Conservation (phyloP, 225 moss, liverwort and hornwort genomes). For the Antitrichia curtipendula region DNA sequence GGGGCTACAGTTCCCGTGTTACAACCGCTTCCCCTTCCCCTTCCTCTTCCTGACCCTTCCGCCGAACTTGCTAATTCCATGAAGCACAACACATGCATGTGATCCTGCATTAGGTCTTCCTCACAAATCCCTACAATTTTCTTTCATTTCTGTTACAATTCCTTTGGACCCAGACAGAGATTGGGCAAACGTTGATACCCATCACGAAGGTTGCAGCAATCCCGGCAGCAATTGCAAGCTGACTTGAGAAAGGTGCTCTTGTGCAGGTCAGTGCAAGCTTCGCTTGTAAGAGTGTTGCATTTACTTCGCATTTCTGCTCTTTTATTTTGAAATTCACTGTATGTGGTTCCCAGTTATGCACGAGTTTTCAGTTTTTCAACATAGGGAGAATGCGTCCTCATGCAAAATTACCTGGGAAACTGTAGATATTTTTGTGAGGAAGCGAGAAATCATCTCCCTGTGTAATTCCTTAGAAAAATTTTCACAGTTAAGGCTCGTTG, state of each 20-base stretch:
- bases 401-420: not conserved
- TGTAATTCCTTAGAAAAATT: not conserved
- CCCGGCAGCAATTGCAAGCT: not conserved
- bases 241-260: not conserved
- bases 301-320: not conserved
- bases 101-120: not conserved
- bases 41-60: not conserved
- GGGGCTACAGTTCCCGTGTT: not conserved
- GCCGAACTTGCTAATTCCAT: not conserved
- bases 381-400: not conserved
- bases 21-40: slow-evolving; percentile 11
- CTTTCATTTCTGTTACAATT: not conserved
- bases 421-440: not conserved
- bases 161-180: not conserved
- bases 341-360: not conserved
- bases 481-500: not conserved
- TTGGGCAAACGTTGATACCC: not conserved
- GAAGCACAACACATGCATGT: not conserved
- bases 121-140: not conserved
- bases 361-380: not conserved
- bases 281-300: not conserved
- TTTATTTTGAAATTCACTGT: not conserved
- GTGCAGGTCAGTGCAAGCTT: not conserved
- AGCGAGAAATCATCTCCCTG: no score
- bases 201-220: not conserved